Base-by-base conservation (phyloP, 2,329 filamentous ascomycete species). In the Phialophora verrucosa region DNA sequence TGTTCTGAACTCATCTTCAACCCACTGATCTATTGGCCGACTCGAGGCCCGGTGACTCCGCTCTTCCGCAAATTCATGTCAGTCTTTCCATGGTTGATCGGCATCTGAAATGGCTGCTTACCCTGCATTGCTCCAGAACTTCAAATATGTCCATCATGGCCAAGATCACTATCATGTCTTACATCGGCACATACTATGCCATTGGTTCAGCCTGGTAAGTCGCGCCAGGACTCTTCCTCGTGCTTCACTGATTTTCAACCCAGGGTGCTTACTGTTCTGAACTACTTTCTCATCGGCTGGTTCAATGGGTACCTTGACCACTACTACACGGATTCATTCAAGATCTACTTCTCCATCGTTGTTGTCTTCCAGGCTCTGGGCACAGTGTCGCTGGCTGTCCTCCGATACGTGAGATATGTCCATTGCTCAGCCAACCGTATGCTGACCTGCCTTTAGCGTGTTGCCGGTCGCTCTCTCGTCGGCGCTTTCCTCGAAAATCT, bases 1-100 rank as follows among this genome's bases (percentile, higher is more conserved):
- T 93, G 91, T 79, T 91, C 91, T 76, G 91, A 93, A 80, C 83
- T 94, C 65, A 83, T 94, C 64, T 94, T 95, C 81, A 85, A 93
- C 74, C 91, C 91, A 3, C 81, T 94, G 66, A 85, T 85, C 67
- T 88, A 87, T 72, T 94, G 91, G 91, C 77, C 87, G 47, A 88
- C 84, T 75, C 85, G 84, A n/a, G 91, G 91, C 0, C 91, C 91
- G 31, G 91, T 94, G 76, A 94, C 91, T 3, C 88, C 88, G 27
- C 84, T 93, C 4, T 94, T 94, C 85, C 85, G 88, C 67, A 83
- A 80, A 62, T 94, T 95, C 81, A 77, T 93, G 53, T 55, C 1
- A 55, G 53, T 35, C 14, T n/a, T n/a, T 44, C 38, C 38, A 44
- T 17, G 2, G 14, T 29, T 55, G 23, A 29, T 32, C 29, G 12